Evolutionary conservation across 768 basidiomycete species (phyloP), one percentile per base, ranked within the genome.

Genomic region (Pholiota molesta): DNA sequence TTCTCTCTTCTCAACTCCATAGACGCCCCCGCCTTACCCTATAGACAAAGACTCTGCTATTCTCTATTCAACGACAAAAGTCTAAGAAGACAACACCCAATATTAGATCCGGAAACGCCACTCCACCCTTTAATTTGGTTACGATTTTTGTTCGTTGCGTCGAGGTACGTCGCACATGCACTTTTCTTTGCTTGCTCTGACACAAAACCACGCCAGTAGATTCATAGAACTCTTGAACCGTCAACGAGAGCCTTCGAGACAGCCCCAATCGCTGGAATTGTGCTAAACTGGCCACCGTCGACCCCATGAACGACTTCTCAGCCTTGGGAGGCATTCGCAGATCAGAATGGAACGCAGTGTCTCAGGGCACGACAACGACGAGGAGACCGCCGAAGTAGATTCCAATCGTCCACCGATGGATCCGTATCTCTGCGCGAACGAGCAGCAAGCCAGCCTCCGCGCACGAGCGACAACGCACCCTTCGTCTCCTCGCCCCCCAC

Each of bases 401-500:
- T 89, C 72, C 81, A 83, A 59, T 73, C 72, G 58, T 57, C 73
- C 11, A 72, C 75, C 44, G 71, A 83, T 45, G 77, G 78, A 39
- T 68, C 78, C 57, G 74, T 76, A 61, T 78, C 81, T 61, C 76
- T 80, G 55, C 81, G 86, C 60, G 87, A 89, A 74, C 78, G 89
- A 61, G 89, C 89, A 45, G 83, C 88, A 1, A 88, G 86, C 71
- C 89, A 91, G 69, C 89, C 89, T 8, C 88, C 89, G 3, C 82
- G 82, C 63, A 74, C 78, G 3, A 79, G 83, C 51, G 79, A 79
- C 28, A 69, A 64, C 59, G 47, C 61, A 45, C 45, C 68, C 21
- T 82, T 80, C 62, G 68, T 85, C 55, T 76, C 80, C 21, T 86
- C 86, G 10, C 85, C 86, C 8, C 78, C 85, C 8, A 75, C 80